These are phyloP conservation scores for Mucor circinelloides DNA, from an alignment of 371 early-diverging fungal genomes.

Conservation along the genomic window DNA sequence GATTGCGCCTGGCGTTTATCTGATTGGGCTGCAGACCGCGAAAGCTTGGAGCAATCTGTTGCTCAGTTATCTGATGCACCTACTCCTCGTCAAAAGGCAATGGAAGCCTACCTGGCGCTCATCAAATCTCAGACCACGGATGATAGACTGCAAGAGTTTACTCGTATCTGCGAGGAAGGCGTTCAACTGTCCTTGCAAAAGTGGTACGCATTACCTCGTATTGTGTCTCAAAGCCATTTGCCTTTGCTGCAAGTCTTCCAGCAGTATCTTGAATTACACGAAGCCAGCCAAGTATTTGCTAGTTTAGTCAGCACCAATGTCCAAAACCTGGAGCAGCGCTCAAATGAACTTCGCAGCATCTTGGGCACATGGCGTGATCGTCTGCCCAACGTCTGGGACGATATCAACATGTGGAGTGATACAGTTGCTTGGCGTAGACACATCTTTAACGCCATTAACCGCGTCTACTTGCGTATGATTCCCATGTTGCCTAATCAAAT, in stretches of 20 bases:
- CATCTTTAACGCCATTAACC: slow-evolving; percentile 94
- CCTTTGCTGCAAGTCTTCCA: slow-evolving; percentile 91
- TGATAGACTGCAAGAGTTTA: slow-evolving; percentile 70
- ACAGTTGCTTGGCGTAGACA: slow-evolving; percentile 98
- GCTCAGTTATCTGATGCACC: slow-evolving; percentile 60
- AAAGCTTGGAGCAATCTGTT: slow-evolving; percentile 66
- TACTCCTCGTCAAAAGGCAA: slow-evolving; percentile 81
- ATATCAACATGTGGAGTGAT: slow-evolving; percentile 98
- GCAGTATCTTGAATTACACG: slow-evolving; percentile 92
- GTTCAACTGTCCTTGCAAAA: slow-evolving; percentile 82
- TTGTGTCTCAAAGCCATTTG: slow-evolving; percentile 86
- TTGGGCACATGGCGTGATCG: slow-evolving; percentile 97
- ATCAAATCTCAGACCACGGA: slow-evolving; percentile 72
- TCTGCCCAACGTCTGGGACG: slow-evolving; percentile 96
- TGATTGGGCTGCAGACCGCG: slow-evolving; percentile 87
- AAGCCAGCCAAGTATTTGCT: slow-evolving; percentile 86
- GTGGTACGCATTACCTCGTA: slow-evolving; percentile 87
- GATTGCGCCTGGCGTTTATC: slow-evolving; percentile 94
- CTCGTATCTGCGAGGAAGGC: slow-evolving; percentile 84
- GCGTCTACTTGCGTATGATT: slow-evolving; percentile 88
- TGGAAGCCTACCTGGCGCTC: slow-evolving; percentile 84
- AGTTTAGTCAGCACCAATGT: slow-evolving; percentile 77
- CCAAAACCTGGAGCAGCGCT: slow-evolving; percentile 80
- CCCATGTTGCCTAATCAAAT: slow-evolving; percentile 61
- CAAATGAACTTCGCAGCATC: slow-evolving; percentile 88